Percentiles rank a stretch among this genome's conserved stretches.
These are phyloP conservation scores for Monosporascus sp. DNA, from an alignment of 2,329 filamentous ascomycete genomes.

Conservation along the genomic window DNA sequence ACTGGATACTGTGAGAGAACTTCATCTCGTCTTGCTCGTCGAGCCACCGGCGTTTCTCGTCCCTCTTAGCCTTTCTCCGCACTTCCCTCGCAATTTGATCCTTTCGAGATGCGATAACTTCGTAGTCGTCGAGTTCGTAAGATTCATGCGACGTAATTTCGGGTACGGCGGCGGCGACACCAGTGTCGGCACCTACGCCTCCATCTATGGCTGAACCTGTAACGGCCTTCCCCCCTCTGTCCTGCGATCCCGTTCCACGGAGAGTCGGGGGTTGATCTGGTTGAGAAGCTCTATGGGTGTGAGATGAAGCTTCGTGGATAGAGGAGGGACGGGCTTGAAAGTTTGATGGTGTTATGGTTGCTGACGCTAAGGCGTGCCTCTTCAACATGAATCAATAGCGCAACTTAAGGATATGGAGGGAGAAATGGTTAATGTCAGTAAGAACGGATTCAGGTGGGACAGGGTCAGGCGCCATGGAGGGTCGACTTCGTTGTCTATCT, in stretches of 20 bases:
- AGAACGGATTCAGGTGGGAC: neutral
- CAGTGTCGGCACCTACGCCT: neutral
- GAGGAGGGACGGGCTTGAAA: slow-evolving; percentile 22
- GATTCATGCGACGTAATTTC: slow-evolving; percentile 24
- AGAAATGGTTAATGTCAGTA: neutral
- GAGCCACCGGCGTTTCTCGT: slow-evolving; percentile 63
- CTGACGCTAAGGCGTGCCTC: neutral
- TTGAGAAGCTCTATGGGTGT: slow-evolving; percentile 15
- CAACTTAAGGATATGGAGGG: neutral
- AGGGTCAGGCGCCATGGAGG: too few species aligned
- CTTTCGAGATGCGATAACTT: slow-evolving; percentile 23
- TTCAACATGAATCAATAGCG: neutral
- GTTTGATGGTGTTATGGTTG: slow-evolving; percentile 21
- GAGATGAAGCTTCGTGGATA: slow-evolving; percentile 14
- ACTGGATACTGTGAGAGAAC: slow-evolving; percentile 99
- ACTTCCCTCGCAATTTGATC: slow-evolving; percentile 26
- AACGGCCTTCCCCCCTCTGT: slow-evolving; percentile 21
- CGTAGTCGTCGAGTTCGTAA: slow-evolving; percentile 35
- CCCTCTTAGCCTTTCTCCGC: slow-evolving; percentile 39
- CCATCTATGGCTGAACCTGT: slow-evolving; percentile 1
- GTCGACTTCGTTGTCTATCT: too few species aligned
- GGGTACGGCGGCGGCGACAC: neutral
- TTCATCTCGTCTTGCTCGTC: slow-evolving; percentile 86
- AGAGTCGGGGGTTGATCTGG: slow-evolving; percentile 4
- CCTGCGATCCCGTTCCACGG: slow-evolving; percentile 10